Evolutionary conservation across 192 early-diverging fungal species (phyloP).

Genomic region (Coemansia reversa): DNA sequence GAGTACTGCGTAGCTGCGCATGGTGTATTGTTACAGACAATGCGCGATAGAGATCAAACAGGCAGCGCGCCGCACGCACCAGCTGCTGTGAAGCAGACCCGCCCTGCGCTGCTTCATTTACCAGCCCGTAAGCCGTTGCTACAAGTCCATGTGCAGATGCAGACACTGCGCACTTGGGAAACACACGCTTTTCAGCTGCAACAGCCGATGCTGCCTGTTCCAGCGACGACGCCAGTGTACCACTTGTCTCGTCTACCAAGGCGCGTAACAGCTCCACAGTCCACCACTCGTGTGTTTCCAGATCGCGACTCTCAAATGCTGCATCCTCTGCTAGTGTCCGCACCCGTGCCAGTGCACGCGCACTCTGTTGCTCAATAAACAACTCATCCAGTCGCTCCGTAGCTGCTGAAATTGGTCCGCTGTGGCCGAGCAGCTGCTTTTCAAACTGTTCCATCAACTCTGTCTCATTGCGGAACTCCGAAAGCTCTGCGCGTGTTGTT

Average conservation of each 20-base stretch:
- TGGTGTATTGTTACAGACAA: constrained; percentile 30
- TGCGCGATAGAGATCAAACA: constrained; percentile 19
- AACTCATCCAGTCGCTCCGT: constrained; percentile 21
- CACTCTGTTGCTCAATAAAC: constrained; percentile 21
- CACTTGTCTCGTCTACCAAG: not conserved
- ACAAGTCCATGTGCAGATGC: constrained; percentile 15
- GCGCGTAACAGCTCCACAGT: constrained; percentile 14
- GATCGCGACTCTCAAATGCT: constrained; percentile 8
- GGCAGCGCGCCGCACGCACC: constrained; percentile 7
- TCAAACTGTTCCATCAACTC: constrained; percentile 28
- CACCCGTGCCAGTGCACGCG: constrained; percentile 10
- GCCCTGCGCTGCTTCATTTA: constrained; percentile 9
- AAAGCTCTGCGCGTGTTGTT: constrained; percentile 11
- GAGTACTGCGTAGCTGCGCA: constrained; percentile 23
- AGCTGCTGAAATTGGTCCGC: constrained; percentile 16
- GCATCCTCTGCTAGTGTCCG: constrained; percentile 21
- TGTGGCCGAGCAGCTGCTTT: constrained; percentile 4
- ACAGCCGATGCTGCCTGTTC: not conserved
- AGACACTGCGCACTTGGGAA: constrained; percentile 16
- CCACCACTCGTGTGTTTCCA: constrained; percentile 29
- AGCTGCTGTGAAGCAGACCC: not conserved
- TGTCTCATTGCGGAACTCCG: constrained; percentile 2
- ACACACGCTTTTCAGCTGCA: not conserved
- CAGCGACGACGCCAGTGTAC: not conserved
- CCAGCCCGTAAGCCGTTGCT: constrained; percentile 10